Conservation (phyloP, 2,329 filamentous ascomycete species). For the Fusarium brevicatenulatum region DNA sequence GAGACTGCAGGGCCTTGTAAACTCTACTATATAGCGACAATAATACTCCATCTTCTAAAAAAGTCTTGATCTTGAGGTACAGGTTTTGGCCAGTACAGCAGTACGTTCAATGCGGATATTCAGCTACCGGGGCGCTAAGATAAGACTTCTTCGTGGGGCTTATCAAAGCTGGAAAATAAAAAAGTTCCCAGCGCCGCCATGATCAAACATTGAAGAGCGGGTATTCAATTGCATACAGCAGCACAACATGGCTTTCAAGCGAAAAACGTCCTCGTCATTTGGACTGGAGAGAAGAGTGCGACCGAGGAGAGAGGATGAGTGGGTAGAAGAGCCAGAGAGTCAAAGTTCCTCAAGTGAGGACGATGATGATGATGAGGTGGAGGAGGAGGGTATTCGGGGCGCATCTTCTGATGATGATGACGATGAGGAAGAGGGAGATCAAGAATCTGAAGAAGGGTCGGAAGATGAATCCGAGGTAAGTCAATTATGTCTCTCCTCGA, state of each 20-base stretch:
- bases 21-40: neutral
- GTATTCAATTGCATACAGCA: neutral
- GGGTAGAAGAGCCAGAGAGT: constrained; percentile 52
- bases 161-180: constrained; percentile 29
- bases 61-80: neutral
- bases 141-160: constrained; percentile 31
- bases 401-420: constrained; percentile 33
- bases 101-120: constrained; percentile 1
- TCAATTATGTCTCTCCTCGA: too few species aligned
- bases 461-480: constrained; percentile 45
- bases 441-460: constrained; percentile 36
- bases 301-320: constrained; percentile 56
- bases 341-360: constrained; percentile 44
- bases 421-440: constrained; percentile 41
- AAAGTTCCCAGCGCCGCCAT: constrained; percentile 16
- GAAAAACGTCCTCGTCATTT: constrained; percentile 51
- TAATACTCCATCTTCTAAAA: neutral
- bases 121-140: constrained; percentile 26
- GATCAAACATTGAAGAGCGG: neutral
- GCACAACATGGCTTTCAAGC: constrained; percentile 50
- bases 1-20: neutral
- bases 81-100: too few species aligned
- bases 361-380: constrained; percentile 46
- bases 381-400: constrained; percentile 44
- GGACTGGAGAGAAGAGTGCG: constrained; percentile 57